phyloP scores from a whole-genome alignment of 768 basidiomycete genomes.

The Tylopilus vinaceipallidus region DNA sequence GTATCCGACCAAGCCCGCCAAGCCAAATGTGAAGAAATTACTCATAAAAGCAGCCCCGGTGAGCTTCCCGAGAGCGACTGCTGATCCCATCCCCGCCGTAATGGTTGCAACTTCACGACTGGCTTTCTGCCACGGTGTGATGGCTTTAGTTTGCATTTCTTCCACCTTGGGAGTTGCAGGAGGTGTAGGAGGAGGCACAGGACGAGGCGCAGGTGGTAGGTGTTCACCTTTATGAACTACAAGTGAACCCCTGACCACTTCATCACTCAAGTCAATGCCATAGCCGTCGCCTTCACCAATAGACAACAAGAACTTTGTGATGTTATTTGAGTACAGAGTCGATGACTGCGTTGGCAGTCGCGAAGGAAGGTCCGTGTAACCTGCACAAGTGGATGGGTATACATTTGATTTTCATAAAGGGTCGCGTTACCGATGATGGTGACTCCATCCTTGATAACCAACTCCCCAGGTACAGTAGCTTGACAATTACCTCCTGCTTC shows the following conservation, averaged over 20 bases:
- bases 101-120: conserved; percentile 70
- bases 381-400: conserved; percentile 34
- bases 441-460: conserved; percentile 69
- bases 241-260: conserved; percentile 80
- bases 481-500: conserved; percentile 91
- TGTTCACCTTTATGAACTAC: conserved; percentile 66
- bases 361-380: conserved; percentile 85
- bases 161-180: conserved; percentile 49
- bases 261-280: conserved; percentile 70
- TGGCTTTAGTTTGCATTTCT: conserved; percentile 46
- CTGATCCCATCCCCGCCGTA: conserved; percentile 73
- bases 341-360: conserved; percentile 87
- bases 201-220: conserved; percentile 66
- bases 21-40: conserved; percentile 85
- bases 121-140: conserved; percentile 86
- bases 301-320: conserved; percentile 85
- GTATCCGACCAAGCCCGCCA: conserved; percentile 84
- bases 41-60: conserved; percentile 85
- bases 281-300: conserved; percentile 65
- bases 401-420: background rate
- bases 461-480: conserved; percentile 75
- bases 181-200: conserved; percentile 60
- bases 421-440: conserved; percentile 64
- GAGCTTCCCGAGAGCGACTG: conserved; percentile 71
- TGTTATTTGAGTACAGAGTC: conserved; percentile 88